Base-by-base conservation (phyloP, 2,329 filamentous ascomycete species). In the Alternaria viburni region DNA sequence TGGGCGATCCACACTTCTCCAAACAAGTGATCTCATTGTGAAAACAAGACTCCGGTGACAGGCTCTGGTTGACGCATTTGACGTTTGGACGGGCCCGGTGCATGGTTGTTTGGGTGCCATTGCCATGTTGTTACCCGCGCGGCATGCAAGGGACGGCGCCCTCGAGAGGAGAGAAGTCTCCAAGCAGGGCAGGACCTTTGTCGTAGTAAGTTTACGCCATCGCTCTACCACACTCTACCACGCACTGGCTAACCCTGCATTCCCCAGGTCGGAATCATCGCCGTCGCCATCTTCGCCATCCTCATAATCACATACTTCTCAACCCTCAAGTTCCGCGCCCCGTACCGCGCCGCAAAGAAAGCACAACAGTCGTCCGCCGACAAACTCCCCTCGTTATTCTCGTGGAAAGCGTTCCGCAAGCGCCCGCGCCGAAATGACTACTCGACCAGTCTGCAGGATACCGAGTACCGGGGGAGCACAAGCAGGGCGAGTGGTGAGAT, bases 371-470 rank as follows among this genome's bases (percentile, higher is more conserved):
- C 68, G 12, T 58, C 65, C 15, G 60, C 63, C 46, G 68, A 73
- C 57, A 77, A 75, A 45, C 69, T 78, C 17, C 74, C 77, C 12
- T 75, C 74, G 21, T 59, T 78, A 15, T 79, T 77, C 61, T 75
- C 72, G 19, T 77, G 71, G 70, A 72, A 67, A 36, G 69, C 68
- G 21, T 73, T 73, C 44, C 68, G 72, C 55, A 70, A 68, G 55
- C 67, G 74, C 13, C 69, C 72, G 26, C 67, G 70, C 43, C 69
- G 76, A 51, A 69, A 72, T 69, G 71, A 66, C 7, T 80, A 80
- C 63, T 80, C 77, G 2, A 77, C 70, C 4, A 74, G 67, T 41
- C 66, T 80, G 19, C 77, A 80, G 57, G 76, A 75, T 47, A 74
- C 77, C 47, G 74, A 74, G 60, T 69, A 74, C 30, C 69, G 67